These are phyloP conservation scores for Isochrysis galbana DNA, from an alignment of 78 protist species.

Conservation along the genomic window DNA sequence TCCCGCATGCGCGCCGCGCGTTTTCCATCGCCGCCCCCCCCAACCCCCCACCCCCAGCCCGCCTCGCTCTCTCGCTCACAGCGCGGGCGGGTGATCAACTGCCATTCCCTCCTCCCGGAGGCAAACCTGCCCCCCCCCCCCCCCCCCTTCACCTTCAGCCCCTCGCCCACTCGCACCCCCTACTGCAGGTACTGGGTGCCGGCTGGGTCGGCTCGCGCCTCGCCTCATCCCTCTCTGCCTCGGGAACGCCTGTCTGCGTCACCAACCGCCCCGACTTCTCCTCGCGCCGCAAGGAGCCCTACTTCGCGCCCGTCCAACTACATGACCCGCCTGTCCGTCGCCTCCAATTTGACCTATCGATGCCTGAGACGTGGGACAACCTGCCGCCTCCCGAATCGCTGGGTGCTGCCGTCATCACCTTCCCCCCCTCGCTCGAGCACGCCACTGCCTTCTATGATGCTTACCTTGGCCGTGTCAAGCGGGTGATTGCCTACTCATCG, in stretches of 20 bases:
- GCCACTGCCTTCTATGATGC: not conserved
- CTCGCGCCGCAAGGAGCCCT: not conserved
- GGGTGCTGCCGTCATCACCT: not conserved
- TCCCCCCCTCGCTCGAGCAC: not conserved
- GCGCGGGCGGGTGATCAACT: not conserved
- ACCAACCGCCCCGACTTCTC: not conserved
- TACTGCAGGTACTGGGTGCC: not conserved
- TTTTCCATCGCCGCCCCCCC: no score
- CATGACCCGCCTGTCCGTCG: not conserved
- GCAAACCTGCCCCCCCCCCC: not conserved
- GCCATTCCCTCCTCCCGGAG: not conserved
- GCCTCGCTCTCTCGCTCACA: no score
- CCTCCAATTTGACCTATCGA: not conserved
- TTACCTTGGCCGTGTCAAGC: not conserved
- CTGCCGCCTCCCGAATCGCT: not conserved
- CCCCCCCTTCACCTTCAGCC: not conserved
- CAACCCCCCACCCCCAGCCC: no score
- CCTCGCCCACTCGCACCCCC: not conserved
- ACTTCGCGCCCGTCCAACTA: not conserved
- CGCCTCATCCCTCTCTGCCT: not conserved
- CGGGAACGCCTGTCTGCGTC: not conserved
- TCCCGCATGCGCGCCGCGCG: not conserved
- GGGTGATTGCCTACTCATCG: not conserved
- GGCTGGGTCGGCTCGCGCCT: constrained; percentile 34
- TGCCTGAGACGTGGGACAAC: not conserved